Evolutionary conservation across 2,329 filamentous ascomycete species (phyloP).

Genomic region (Sporothrix sp.): DNA sequence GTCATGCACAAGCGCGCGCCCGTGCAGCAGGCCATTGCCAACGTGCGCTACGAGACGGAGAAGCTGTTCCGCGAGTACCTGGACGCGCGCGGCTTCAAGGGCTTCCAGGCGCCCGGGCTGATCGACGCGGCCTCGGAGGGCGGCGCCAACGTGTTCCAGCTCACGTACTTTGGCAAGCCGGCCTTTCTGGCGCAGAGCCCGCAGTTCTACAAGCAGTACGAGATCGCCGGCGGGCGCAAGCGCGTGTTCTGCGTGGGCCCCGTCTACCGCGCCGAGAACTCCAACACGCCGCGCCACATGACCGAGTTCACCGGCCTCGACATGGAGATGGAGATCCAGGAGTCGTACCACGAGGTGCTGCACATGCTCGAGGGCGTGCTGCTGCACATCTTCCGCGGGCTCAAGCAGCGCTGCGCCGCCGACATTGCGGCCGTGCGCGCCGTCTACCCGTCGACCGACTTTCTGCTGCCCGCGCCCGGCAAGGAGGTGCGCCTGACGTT

Average conservation of each 20-base stretch:
- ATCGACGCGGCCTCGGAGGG: constrained; percentile 88
- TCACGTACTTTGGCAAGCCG: constrained; percentile 80
- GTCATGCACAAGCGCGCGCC: constrained; percentile 87
- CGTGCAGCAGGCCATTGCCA: constrained; percentile 74
- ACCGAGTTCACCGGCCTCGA: constrained; percentile 85
- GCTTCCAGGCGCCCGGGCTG: constrained; percentile 83
- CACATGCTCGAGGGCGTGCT: constrained; percentile 64
- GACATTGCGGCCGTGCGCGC: constrained; percentile 64
- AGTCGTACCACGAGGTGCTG: constrained; percentile 67
- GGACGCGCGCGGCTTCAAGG: constrained; percentile 60
- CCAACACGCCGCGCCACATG: constrained; percentile 75
- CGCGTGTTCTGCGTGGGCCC: constrained; percentile 70
- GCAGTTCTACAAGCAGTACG: constrained; percentile 81
- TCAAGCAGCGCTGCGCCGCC: constrained; percentile 55
- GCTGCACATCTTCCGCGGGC: constrained; percentile 68
- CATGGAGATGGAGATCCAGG: constrained; percentile 80
- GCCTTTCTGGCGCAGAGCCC: constrained; percentile 74
- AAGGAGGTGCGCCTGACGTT: constrained; percentile 71
- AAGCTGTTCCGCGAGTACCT: constrained; percentile 50
- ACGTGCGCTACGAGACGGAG: constrained; percentile 35
- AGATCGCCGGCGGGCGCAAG: constrained; percentile 70
- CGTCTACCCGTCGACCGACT: constrained; percentile 67
- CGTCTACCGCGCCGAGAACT: constrained; percentile 79
- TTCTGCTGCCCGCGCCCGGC: constrained; percentile 64
- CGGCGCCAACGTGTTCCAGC: constrained; percentile 80